These are phyloP conservation scores for Cryptococcus sp. DNA, from an alignment of 1,284 basidiomycete genomes.

Conservation along the genomic window DNA sequence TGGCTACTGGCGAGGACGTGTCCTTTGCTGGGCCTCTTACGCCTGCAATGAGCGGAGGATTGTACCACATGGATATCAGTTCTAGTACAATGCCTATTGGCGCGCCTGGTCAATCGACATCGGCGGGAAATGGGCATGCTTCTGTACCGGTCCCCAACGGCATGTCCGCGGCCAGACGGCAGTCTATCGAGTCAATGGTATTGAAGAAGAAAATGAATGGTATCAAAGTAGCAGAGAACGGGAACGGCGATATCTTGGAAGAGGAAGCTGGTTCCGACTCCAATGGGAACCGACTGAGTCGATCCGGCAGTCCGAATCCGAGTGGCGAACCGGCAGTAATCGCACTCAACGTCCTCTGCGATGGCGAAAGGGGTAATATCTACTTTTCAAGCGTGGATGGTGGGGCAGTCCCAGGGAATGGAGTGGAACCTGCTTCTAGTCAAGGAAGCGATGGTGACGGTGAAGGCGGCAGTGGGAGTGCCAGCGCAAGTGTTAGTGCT, in stretches of 20 bases:
- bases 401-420: neutral
- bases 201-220: constrained; percentile 37
- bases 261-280: neutral
- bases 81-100: constrained; percentile 13
- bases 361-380: constrained; percentile 1
- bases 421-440: neutral
- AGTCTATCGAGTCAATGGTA: constrained; percentile 38
- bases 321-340: neutral
- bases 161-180: constrained; percentile 19
- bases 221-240: neutral
- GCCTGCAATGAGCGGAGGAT: constrained; percentile 23
- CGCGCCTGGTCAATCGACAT: neutral
- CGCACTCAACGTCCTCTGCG: neutral
- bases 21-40: constrained; percentile 42
- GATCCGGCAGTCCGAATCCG: neutral
- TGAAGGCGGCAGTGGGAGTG: neutral
- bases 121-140: no score
- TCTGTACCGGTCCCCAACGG: neutral
- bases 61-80: constrained; percentile 11
- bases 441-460: neutral
- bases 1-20: constrained; percentile 3
- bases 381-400: neutral
- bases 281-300: no score
- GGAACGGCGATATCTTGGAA: constrained; percentile 1
- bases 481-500: neutral